Evolutionary conservation across 306 rosid genomes (phyloP).

Genomic region (Lagenaria siceraria): DNA sequence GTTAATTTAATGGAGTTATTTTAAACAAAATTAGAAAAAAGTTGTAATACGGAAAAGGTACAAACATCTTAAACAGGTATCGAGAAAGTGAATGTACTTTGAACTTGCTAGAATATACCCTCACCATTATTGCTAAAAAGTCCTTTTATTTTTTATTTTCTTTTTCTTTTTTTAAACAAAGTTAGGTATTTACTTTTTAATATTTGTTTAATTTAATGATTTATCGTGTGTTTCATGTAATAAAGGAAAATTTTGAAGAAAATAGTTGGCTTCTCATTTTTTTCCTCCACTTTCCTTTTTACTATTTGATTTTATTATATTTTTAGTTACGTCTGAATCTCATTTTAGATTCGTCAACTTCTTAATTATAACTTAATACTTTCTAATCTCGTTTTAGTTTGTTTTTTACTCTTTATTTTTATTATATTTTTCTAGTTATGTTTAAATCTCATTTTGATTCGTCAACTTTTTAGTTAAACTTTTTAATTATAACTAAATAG

Average conservation of each 20-base stretch:
- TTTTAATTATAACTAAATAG: too few relatives aligned
- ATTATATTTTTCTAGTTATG: too few relatives aligned
- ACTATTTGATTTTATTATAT: background rate
- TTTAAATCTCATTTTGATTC: background rate
- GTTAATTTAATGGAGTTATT: background rate
- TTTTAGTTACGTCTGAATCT: too few relatives aligned
- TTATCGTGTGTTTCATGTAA: background rate
- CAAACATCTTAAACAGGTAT: background rate
- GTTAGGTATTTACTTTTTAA: background rate
- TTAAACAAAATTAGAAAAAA: background rate
- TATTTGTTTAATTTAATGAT: background rate
- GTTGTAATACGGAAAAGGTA: background rate
- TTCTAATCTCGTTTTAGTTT: too few relatives aligned
- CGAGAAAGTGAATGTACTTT: background rate
- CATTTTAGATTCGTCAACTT: too few relatives aligned
- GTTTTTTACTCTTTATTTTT: background rate
- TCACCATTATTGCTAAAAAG: background rate
- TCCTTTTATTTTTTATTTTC: background rate
- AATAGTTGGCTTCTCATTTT: background rate
- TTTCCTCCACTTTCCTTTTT: background rate
- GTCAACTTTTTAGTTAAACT: too few relatives aligned
- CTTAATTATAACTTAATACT: too few relatives aligned
- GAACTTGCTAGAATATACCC: background rate
- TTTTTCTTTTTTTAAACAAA: background rate
- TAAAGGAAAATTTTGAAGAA: background rate